Evolutionary conservation across 208 protist species (phyloP).

Genomic region (Leishmania amazonensis): DNA sequence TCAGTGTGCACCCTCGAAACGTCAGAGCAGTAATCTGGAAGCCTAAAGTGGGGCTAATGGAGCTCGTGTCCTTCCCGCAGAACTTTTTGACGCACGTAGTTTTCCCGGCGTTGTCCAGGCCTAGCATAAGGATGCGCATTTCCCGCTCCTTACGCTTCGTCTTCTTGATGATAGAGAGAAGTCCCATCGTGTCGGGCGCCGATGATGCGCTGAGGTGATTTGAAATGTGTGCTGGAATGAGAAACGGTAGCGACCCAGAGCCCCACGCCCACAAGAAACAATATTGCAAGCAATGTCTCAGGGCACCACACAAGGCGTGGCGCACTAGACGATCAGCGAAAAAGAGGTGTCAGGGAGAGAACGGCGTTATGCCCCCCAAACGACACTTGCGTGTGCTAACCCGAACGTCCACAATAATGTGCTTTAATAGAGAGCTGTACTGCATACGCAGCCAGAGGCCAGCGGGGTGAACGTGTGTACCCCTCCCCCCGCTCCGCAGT

Average conservation of each 20-base stretch:
- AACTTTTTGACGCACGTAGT: conserved; percentile 99
- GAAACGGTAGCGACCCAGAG: neutral
- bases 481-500: neutral
- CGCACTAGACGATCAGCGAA: neutral
- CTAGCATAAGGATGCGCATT: conserved; percentile 98
- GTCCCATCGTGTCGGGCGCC: conserved; percentile 90
- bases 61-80: conserved; percentile 97
- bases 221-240: neutral
- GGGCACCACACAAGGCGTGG: neutral
- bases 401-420: neutral
- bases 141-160: conserved; percentile 99
- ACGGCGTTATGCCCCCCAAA: neutral
- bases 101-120: conserved; percentile 97
- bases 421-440: neutral
- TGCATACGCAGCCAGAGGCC: neutral
- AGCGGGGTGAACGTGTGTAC: neutral
- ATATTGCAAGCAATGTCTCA: neutral
- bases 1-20: conserved; percentile 96
- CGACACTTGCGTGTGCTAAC: neutral
- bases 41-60: conserved; percentile 98
- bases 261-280: conserved; percentile 2
- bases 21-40: conserved; percentile 99
- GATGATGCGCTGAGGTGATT: neutral
- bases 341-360: neutral
- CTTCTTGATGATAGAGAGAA: conserved; percentile 98